These are phyloP conservation scores for Musa balbisiana DNA, from an alignment of 202 grass and related monocot species.

Conservation along the genomic window DNA sequence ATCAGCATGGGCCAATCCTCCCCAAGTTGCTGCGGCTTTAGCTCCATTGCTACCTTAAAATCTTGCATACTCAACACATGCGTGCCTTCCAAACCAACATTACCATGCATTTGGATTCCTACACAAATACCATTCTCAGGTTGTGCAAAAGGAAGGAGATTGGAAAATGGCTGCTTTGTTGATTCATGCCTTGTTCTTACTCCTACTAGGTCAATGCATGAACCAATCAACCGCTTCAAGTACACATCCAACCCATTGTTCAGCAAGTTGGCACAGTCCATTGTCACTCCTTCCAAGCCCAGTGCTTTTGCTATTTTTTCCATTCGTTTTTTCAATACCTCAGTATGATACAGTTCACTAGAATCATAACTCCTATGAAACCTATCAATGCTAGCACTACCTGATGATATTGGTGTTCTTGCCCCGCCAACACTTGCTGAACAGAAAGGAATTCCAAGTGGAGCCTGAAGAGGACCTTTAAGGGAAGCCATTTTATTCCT, in stretches of 20 bases:
- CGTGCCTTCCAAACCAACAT: slow-evolving; percentile 29
- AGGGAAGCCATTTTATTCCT: slow-evolving; percentile 6
- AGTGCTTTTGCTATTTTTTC: slow-evolving; percentile 60
- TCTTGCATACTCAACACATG: slow-evolving; percentile 45
- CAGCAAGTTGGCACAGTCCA: slow-evolving; percentile 69
- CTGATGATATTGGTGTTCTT: slow-evolving; percentile 23
- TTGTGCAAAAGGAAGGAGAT: slow-evolving; percentile 32
- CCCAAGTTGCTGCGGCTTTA: slow-evolving; percentile 74
- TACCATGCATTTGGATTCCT: slow-evolving; percentile 37
- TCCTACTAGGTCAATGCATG: slow-evolving; percentile 58
- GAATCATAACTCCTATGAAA: slow-evolving; percentile 41
- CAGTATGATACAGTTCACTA: slow-evolving; percentile 36
- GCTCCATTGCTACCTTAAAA: slow-evolving; percentile 88
- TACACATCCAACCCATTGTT: slow-evolving; percentile 68
- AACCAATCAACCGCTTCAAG: slow-evolving; percentile 69
- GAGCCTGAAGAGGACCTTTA: slow-evolving; percentile 42
- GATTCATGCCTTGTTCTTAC: slow-evolving; percentile 32
- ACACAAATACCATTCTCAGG: slow-evolving; percentile 47
- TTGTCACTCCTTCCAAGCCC: slow-evolving; percentile 48
- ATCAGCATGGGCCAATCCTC: slow-evolving; percentile 71
- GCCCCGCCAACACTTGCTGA: slow-evolving; percentile 50
- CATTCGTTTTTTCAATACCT: slow-evolving; percentile 48
- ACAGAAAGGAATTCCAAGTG: slow-evolving; percentile 75
- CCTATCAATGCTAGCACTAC: slow-evolving; percentile 26
- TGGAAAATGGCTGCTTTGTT: slow-evolving; percentile 34